Base-by-base conservation (phyloP, 2,329 filamentous ascomycete genomes). In the Pestalotiopsis sp. region DNA sequence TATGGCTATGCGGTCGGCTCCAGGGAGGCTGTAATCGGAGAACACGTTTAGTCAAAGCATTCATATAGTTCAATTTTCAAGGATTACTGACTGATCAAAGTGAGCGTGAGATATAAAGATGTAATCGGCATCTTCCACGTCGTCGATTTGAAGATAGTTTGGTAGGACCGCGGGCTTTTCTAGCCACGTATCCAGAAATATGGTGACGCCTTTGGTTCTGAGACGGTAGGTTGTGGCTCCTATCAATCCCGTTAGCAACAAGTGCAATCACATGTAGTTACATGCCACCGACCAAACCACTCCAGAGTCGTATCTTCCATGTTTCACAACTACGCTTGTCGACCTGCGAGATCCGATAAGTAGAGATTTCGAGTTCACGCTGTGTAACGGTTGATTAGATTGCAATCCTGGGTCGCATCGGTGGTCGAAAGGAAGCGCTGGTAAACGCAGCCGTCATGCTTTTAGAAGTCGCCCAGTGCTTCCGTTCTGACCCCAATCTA, bases 1-100 rank as follows among this genome's bases (percentile, higher is more conserved):
- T n/a, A 67, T 71, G 2, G 75, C 75, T 11, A 77, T 66, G 3
- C 72, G 70, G 64, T 76, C 75, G 40, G 75, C 74, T 1, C 73
- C 74, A 0, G 74, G 74, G 14, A 76, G 72, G 31, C 72, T 73
- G 13, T 59, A 11, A 27, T n/a, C 4, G 5, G 6, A n/a, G 17
- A n/a, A 49, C 14, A 49, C 14, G 4, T 5, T 49, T 6, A 49
- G 41, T n/a, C 41, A n/a, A 45, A 45, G 14, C 1, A n/a, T 4
- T 45, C 41, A 17, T 12, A 45, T 4, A 2, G 17, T 17, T 14
- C 41, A n/a, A 17, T 2, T 45, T 17, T 45, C 40, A 45, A n/a
- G 6, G 14, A n/a, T n/a, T 4, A 49, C 41, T 49, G 14, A 49
- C 41, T 49, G 41, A n/a, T 49, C 41, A 14, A 49, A 49, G 14